Base-by-base conservation (phyloP, 352 stramenopile genomes). In the Pythium brachiatum region DNA sequence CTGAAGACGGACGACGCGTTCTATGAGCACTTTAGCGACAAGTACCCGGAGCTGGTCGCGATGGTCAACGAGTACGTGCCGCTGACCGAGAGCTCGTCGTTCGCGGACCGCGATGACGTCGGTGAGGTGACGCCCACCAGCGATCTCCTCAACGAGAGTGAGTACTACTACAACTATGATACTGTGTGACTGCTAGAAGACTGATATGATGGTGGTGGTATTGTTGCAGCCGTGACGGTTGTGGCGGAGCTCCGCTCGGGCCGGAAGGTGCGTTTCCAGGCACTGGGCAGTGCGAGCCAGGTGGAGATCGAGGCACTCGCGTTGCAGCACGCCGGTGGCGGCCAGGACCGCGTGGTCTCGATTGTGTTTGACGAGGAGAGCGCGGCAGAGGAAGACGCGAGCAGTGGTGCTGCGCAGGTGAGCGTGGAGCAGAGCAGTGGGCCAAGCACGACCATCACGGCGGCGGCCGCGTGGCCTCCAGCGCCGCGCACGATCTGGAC, bases 21-120 rank as follows among this genome's bases (percentile, higher is more conserved):
- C 65, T 91, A 91, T 71, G 81, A 72, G 66, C 80, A 94, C 59
- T 94, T 94, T 56, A 89, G 86, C 46, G 79, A 86, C 60, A 82
- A 86, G 13, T 94, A 92, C 71, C 86, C 86, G 15, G 81, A 94
- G 6, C 53, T 94, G 2, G 79, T 94, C 26, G 74, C 76, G 13
- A 60, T 67, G 9, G 86, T 94, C 53, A 79, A 91, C 60, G 63
- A 76, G 47, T 88, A 88, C 62, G 67, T 89, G 20, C 73, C 79
- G 53, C 68, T 94, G 25, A 80, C 84, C 46, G 78, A 86, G 64
- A 53, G 67, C 7, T 50, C 72, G 47, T 69, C 78, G 34, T 66
- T 86, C 26, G 74, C 78, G 4, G 73, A 61, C 32, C 86, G 86
- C 31, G 79, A 86, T 15, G 86, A 94, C 65, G 82, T 92, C 64